Conservation (phyloP, 2,329 filamentous ascomycete species). For the Ophiostoma tasmaniense region DNA sequence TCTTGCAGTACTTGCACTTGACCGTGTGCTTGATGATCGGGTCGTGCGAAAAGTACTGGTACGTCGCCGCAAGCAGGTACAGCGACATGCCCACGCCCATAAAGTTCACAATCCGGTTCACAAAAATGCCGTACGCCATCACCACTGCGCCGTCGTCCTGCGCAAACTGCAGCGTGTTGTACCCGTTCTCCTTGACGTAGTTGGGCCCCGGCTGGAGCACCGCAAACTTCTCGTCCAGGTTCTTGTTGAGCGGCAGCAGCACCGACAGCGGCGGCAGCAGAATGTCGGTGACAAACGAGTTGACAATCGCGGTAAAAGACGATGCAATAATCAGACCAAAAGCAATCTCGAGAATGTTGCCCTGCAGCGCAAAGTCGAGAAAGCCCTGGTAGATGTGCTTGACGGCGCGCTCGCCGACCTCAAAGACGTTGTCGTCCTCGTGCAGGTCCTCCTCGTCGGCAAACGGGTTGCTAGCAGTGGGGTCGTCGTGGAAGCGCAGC, state of each 20-base stretch:
- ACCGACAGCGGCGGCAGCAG: slow-evolving; percentile 61
- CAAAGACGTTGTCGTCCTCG: slow-evolving; percentile 31
- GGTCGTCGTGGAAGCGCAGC: slow-evolving; percentile 22
- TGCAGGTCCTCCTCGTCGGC: slow-evolving; percentile 29
- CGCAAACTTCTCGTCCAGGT: slow-evolving; percentile 67
- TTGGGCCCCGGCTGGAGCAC: slow-evolving; percentile 51
- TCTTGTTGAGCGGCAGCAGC: slow-evolving; percentile 59
- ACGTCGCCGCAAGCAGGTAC: slow-evolving; percentile 55
- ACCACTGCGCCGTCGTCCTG: slow-evolving; percentile 63
- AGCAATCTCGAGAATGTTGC: slow-evolving; percentile 68
- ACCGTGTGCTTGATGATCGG: slow-evolving; percentile 62
- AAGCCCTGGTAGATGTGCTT: slow-evolving; percentile 54
- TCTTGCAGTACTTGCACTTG: slow-evolving; percentile 60
- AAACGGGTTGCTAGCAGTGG: slow-evolving; percentile 28
- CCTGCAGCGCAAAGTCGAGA: slow-evolving; percentile 63
- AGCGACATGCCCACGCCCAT: slow-evolving; percentile 55
- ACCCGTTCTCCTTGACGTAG: slow-evolving; percentile 44
- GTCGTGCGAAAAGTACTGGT: slow-evolving; percentile 53
- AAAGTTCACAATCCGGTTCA: slow-evolving; percentile 59
- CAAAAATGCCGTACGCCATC: slow-evolving; percentile 58
- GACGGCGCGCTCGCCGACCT: slow-evolving; percentile 39
- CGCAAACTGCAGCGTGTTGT: slow-evolving; percentile 63
- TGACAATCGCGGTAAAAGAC: slow-evolving; percentile 63
- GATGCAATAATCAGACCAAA: slow-evolving; percentile 66
- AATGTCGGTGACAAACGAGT: slow-evolving; percentile 62